Evolutionary conservation across 108 stramenopile genomes (phyloP).

Genomic region (Hondaea fermentalgiana): DNA sequence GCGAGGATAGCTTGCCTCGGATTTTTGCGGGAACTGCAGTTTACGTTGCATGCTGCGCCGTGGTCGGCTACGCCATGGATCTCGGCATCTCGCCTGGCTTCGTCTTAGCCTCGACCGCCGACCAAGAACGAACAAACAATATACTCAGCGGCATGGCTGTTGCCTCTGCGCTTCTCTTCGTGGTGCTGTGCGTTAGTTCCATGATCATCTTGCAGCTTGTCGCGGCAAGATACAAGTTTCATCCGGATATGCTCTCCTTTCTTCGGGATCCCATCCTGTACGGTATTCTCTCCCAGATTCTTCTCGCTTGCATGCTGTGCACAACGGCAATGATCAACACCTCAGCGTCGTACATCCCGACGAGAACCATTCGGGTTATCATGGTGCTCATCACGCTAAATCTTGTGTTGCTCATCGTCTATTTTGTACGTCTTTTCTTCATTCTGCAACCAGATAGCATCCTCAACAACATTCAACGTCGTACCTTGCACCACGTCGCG

Average conservation of each 20-base stretch:
- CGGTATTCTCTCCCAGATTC: neutral
- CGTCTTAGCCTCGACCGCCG: too few relatives aligned
- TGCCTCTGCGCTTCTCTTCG: neutral
- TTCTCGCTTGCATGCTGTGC: neutral
- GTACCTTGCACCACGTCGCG: neutral
- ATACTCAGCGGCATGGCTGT: neutral
- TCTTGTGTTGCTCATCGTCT: neutral
- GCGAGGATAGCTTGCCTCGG: neutral
- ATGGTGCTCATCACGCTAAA: neutral
- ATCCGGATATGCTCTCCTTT: neutral
- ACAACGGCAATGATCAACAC: neutral
- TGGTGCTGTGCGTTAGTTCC: neutral
- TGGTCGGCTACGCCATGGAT: neutral
- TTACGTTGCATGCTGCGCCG: neutral
- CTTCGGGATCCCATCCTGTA: neutral
- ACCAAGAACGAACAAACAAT: neutral
- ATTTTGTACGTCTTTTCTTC: neutral
- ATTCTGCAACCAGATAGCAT: neutral
- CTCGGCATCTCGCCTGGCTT: too few relatives aligned
- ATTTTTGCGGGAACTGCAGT: neutral
- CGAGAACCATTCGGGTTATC: neutral
- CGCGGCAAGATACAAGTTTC: neutral
- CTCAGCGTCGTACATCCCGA: neutral
- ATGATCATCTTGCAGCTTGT: slow-evolving; percentile 23
- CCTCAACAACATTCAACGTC: neutral